Evolutionary conservation across 2,329 filamentous ascomycete species (phyloP).

Genomic region (Emericellopsis cladophorae): DNA sequence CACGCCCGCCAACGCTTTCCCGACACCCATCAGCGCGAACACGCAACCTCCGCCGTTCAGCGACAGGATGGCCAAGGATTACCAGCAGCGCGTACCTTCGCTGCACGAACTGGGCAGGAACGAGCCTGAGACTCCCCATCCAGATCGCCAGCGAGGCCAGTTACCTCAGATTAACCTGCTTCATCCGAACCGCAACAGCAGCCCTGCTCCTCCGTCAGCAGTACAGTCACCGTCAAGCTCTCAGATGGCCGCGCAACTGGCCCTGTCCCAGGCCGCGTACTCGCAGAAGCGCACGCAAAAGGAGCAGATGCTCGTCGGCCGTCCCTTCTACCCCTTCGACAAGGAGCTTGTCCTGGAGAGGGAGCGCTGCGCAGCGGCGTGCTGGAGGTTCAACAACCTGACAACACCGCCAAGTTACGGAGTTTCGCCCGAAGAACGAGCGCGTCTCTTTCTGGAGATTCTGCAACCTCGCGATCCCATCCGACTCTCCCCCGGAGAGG

Average conservation of each 20-base stretch:
- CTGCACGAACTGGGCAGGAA: constrained; percentile 45
- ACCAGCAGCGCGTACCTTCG: constrained; percentile 42
- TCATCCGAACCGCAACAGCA: constrained; percentile 31
- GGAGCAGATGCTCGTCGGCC: constrained; percentile 76
- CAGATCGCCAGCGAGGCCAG: constrained; percentile 20
- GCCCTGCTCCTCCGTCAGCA: constrained; percentile 26
- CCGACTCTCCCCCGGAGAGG: constrained; percentile 40
- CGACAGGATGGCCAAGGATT: constrained; percentile 42
- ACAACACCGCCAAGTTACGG: constrained; percentile 63
- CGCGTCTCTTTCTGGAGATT: constrained; percentile 59
- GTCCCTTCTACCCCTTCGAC: constrained; percentile 69
- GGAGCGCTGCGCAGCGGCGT: constrained; percentile 68
- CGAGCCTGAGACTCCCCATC: constrained; percentile 40
- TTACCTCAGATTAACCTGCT: constrained; percentile 46
- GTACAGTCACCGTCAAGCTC: constrained; percentile 24
- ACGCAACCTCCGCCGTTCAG: constrained; percentile 29
- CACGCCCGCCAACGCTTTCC: constrained; percentile 41
- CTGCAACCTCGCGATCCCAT: constrained; percentile 48
- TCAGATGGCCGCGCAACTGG: constrained; percentile 45
- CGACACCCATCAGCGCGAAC: constrained; percentile 50
- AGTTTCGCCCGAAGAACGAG: constrained; percentile 55
- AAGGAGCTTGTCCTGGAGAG: constrained; percentile 70
- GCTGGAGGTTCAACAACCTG: constrained; percentile 73
- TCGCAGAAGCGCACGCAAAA: constrained; percentile 53
- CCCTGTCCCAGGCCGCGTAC: constrained; percentile 42